Conservation (phyloP, 2,329 filamentous ascomycete genomes). For the Apiospora kogelbergensis region DNA sequence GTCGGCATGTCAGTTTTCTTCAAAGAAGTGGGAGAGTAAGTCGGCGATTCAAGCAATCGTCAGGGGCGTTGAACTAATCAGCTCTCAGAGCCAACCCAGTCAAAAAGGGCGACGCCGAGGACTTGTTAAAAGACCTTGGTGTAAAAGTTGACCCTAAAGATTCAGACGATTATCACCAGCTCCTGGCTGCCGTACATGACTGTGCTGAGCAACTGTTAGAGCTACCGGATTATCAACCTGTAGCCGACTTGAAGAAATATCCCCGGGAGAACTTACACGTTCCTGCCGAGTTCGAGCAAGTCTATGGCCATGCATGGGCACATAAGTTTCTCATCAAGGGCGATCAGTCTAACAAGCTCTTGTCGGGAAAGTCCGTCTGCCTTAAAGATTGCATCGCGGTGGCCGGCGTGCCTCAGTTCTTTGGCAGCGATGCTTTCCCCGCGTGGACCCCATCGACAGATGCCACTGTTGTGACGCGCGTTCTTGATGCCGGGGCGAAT, state of each 20-base stretch:
- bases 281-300: slow-evolving; percentile 40
- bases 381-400: slow-evolving; percentile 57
- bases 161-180: slow-evolving; percentile 43
- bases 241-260: slow-evolving; percentile 40
- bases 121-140: slow-evolving; percentile 35
- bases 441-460: slow-evolving; percentile 53
- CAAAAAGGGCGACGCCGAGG: slow-evolving; percentile 37
- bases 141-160: slow-evolving; percentile 37
- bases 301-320: slow-evolving; percentile 50
- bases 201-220: slow-evolving; percentile 44
- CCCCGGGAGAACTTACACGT: slow-evolving; percentile 44
- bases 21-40: slow-evolving; percentile 37
- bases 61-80: background rate
- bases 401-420: slow-evolving; percentile 52
- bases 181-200: slow-evolving; percentile 52
- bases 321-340: slow-evolving; percentile 47
- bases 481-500: slow-evolving; percentile 49
- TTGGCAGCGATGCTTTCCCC: slow-evolving; percentile 49
- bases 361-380: slow-evolving; percentile 47
- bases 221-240: slow-evolving; percentile 47
- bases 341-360: slow-evolving; percentile 17
- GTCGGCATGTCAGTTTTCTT: slow-evolving; percentile 38
- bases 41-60: background rate
- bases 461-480: slow-evolving; percentile 51
- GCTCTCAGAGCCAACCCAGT: slow-evolving; percentile 39